Conservation (phyloP, 2,329 filamentous ascomycete genomes). For the Penicillium brevicompactum region DNA sequence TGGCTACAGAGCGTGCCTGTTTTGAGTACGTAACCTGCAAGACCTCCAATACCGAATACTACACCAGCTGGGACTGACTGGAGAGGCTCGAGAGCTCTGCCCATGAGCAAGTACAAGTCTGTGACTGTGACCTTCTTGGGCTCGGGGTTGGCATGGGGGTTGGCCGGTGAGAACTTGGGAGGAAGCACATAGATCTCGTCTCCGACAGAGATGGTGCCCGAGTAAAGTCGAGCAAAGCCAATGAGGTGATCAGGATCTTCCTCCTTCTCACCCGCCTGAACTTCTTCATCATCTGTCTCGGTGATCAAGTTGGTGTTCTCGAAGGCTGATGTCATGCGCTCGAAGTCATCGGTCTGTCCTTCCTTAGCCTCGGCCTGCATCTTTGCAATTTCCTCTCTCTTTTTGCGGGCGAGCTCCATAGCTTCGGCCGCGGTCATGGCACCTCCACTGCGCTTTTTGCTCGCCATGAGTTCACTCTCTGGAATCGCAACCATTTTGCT, state of each 20-base stretch:
- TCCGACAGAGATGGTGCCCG: conserved; percentile 83
- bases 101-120: conserved; percentile 94
- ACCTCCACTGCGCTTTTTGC: conserved; percentile 69
- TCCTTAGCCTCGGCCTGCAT: conserved; percentile 65
- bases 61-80: conserved; percentile 87
- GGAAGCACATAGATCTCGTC: conserved; percentile 89
- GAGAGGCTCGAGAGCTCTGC: conserved; percentile 79
- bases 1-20: conserved; percentile 91
- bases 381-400: conserved; percentile 82
- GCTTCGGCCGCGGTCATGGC: conserved; percentile 86
- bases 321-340: conserved; percentile 63
- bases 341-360: conserved; percentile 50
- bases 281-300: conserved; percentile 53
- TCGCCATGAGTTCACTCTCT: conserved; percentile 86
- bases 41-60: conserved; percentile 89
- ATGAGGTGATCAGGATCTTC: conserved; percentile 86
- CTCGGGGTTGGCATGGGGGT: conserved; percentile 69
- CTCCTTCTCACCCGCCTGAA: conserved; percentile 58
- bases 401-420: conserved; percentile 80
- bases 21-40: conserved; percentile 93
- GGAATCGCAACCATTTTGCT: conserved; percentile 98
- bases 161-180: conserved; percentile 86
- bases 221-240: conserved; percentile 92
- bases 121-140: conserved; percentile 83
- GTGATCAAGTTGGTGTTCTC: conserved; percentile 58